A percentile compares a stretch with the other conserved stretches of the same genome.
Evolutionary conservation across 2,329 filamentous ascomycete species (phyloP).

Genomic region (Domatiomyces catenatus): DNA sequence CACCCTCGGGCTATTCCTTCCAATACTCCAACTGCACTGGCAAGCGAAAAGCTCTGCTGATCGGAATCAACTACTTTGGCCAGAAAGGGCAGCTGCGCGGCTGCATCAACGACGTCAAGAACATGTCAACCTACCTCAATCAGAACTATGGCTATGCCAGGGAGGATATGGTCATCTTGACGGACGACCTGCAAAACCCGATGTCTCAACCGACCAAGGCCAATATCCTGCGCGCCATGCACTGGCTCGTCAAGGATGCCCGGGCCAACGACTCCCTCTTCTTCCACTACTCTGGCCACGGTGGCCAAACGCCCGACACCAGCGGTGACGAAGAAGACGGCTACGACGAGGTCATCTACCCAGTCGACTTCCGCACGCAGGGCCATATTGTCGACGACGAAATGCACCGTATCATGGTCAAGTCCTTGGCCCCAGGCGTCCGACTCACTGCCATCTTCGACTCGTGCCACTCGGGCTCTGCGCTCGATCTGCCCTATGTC

Average conservation of each 20-base stretch:
- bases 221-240: constrained; percentile 91
- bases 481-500: constrained; percentile 51
- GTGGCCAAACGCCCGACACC: constrained; percentile 56
- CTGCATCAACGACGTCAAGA: constrained; percentile 94
- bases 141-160: constrained; percentile 82
- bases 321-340: constrained; percentile 67
- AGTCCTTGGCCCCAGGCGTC: constrained; percentile 63
- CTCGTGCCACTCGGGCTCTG: constrained; percentile 52
- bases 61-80: constrained; percentile 94
- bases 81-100: constrained; percentile 80
- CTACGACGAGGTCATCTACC: constrained; percentile 65
- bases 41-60: constrained; percentile 71
- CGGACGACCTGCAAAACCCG: constrained; percentile 90
- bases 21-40: constrained; percentile 88
- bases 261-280: constrained; percentile 86
- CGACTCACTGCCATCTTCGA: constrained; percentile 57
- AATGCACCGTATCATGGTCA: constrained; percentile 64
- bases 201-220: constrained; percentile 95
- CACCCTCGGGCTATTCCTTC: constrained; percentile 65
- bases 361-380: constrained; percentile 53
- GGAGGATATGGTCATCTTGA: constrained; percentile 89
- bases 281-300: constrained; percentile 77
- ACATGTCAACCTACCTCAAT: constrained; percentile 84
- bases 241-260: constrained; percentile 92
- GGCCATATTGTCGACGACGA: constrained; percentile 67